Conservation (phyloP, 352 stramenopile species). For the Pythium dissimile region DNA sequence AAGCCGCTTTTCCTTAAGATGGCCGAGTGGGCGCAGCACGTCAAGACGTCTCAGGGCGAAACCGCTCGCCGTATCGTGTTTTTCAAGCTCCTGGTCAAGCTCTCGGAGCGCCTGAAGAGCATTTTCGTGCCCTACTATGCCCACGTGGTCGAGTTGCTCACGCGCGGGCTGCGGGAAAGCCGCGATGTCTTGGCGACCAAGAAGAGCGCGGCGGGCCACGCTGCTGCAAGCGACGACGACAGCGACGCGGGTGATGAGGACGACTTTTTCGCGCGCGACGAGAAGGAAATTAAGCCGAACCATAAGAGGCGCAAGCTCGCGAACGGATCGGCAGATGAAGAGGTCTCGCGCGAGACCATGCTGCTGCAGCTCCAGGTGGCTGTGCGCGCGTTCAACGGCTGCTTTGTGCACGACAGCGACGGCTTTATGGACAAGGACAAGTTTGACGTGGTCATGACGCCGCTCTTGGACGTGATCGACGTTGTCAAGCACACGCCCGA, state of each 20-base stretch:
- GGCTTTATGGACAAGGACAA: constrained; percentile 87
- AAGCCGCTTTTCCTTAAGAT: constrained; percentile 88
- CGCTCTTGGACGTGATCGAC: constrained; percentile 76
- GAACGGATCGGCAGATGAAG: constrained; percentile 13
- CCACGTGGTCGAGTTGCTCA: constrained; percentile 66
- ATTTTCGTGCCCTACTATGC: constrained; percentile 90
- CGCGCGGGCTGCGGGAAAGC: constrained; percentile 42
- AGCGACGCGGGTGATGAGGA: constrained; percentile 48
- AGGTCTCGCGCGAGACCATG: constrained; percentile 31
- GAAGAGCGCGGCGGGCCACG: constrained; percentile 31
- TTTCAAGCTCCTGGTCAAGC: constrained; percentile 76
- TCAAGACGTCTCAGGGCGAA: constrained; percentile 30
- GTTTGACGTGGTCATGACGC: constrained; percentile 69
- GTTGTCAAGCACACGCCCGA: constrained; percentile 47
- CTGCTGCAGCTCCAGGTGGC: constrained; percentile 51
- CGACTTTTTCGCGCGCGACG: constrained; percentile 49
- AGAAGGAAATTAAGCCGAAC: constrained; percentile 22
- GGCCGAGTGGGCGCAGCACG: constrained; percentile 63
- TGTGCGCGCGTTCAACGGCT: constrained; percentile 73
- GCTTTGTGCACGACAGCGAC: constrained; percentile 84
- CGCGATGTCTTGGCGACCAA: constrained; percentile 38
- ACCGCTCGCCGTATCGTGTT: constrained; percentile 69
- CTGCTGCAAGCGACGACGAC: constrained; percentile 24
- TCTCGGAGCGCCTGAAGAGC: constrained; percentile 75
- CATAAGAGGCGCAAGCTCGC: constrained; percentile 61